A percentile compares a stretch with the other conserved stretches of the same genome.
Conservation (phyloP, 768 basidiomycete genomes). For the Asterophora parasitica region DNA sequence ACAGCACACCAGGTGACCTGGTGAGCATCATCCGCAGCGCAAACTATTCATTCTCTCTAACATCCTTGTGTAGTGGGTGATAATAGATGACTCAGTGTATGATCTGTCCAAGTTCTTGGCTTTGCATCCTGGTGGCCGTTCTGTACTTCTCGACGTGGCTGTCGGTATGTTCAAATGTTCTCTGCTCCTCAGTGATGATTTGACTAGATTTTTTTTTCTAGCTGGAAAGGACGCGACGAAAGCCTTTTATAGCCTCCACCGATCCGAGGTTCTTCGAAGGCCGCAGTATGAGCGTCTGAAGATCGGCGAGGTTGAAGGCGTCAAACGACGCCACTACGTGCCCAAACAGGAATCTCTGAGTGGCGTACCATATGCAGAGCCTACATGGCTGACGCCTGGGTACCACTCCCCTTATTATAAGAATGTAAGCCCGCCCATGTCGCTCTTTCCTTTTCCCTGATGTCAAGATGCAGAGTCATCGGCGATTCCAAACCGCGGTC, state of each 20-base stretch:
- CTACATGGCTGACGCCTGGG: slow-evolving; percentile 69
- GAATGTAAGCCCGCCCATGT: slow-evolving; percentile 41
- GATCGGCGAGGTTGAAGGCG: slow-evolving; percentile 68
- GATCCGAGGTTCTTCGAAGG: slow-evolving; percentile 73
- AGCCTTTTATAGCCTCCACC: slow-evolving; percentile 84
- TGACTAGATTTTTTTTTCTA: slow-evolving; percentile 40
- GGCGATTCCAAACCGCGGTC: slow-evolving; percentile 50
- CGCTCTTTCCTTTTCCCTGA: slow-evolving; percentile 38
- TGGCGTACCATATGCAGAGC: slow-evolving; percentile 83
- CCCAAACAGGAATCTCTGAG: slow-evolving; percentile 56
- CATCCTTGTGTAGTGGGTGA: slow-evolving; percentile 9
- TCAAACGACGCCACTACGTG: slow-evolving; percentile 43
- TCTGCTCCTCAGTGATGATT: neutral
- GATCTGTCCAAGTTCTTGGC: slow-evolving; percentile 75
- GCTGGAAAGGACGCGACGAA: slow-evolving; percentile 88
- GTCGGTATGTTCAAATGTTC: slow-evolving; percentile 47
- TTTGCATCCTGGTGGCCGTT: slow-evolving; percentile 79
- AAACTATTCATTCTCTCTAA: neutral
- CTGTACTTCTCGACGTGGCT: slow-evolving; percentile 73
- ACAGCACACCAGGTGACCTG: slow-evolving; percentile 5
- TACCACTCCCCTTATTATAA: slow-evolving; percentile 77
- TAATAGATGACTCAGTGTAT: slow-evolving; percentile 41
- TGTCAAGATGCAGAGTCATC: slow-evolving; percentile 37
- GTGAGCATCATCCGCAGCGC: neutral
- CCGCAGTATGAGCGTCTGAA: slow-evolving; percentile 71